A percentile compares a stretch with the other conserved stretches of the same genome.
phyloP scores from a whole-genome alignment of 495 filamentous ascomycete genomes.

The Lasiosphaeria miniovina region DNA sequence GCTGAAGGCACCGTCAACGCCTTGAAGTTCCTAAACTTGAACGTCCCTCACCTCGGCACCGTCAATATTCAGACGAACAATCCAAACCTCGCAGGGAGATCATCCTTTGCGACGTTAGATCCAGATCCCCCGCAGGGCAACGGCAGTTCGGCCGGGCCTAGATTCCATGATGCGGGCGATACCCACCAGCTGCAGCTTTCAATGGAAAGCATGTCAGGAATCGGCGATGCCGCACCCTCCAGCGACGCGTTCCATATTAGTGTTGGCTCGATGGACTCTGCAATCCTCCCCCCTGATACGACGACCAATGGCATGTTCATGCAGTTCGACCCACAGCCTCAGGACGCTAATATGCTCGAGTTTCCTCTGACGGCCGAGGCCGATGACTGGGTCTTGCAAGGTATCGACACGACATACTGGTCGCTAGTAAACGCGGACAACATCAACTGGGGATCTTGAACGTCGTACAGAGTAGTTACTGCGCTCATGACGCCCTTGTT shows the following conservation, averaged over 20 bases:
- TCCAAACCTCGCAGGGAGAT: slow-evolving; percentile 7
- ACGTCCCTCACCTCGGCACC: slow-evolving; percentile 47
- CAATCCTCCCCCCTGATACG: slow-evolving; percentile 1
- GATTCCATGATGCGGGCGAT: no score
- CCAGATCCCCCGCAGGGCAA: neutral
- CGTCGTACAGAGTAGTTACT: neutral
- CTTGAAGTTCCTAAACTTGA: slow-evolving; percentile 33
- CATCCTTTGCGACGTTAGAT: neutral
- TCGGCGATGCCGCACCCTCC: neutral
- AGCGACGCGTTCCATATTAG: slow-evolving; percentile 1
- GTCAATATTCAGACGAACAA: slow-evolving; percentile 41
- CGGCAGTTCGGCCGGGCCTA: neutral
- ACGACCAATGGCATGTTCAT: slow-evolving; percentile 30
- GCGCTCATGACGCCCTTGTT: neutral
- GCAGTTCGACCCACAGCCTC: slow-evolving; percentile 29
- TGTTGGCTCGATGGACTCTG: slow-evolving; percentile 8
- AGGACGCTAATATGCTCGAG: slow-evolving; percentile 13
- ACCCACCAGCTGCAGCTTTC: no score
- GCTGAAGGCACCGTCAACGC: slow-evolving; percentile 11
- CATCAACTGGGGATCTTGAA: slow-evolving; percentile 2
- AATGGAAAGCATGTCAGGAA: no score
- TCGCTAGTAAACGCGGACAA: slow-evolving; percentile 19
- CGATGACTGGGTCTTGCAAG: slow-evolving; percentile 43
- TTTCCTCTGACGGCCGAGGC: slow-evolving; percentile 33
- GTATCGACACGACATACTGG: slow-evolving; percentile 39